Evolutionary conservation across 495 filamentous ascomycete genomes (phyloP).

Genomic region (Penicillium coffeae): DNA sequence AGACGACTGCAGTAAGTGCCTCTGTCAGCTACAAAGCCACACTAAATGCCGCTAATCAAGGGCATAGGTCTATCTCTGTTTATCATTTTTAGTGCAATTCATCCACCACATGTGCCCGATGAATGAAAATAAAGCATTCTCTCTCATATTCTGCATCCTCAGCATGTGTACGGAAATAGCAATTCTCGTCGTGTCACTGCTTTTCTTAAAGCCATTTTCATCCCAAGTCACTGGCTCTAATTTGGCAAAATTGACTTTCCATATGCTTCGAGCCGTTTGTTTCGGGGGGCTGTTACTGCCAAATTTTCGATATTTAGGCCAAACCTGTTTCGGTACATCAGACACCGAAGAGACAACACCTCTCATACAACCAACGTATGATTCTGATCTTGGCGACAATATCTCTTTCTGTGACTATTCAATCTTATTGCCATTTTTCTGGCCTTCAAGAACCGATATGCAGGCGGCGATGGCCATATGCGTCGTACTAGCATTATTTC

Average conservation of each 20-base stretch:
- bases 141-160: neutral
- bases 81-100: neutral
- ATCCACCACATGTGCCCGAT: neutral
- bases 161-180: neutral
- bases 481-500: neutral
- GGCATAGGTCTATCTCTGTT: neutral
- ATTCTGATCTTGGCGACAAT: neutral
- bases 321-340: neutral
- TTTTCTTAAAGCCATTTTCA: neutral
- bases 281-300: neutral
- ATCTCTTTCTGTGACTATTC: neutral
- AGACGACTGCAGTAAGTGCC: neutral
- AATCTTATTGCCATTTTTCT: neutral
- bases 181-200: neutral
- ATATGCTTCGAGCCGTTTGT: neutral
- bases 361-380: neutral
- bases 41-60: neutral
- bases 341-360: neutral
- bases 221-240: neutral
- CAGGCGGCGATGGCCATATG: neutral
- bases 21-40: neutral
- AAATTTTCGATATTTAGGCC: neutral
- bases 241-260: neutral
- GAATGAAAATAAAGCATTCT: neutral
- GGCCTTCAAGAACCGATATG: neutral